Evolutionary conservation across 768 basidiomycete species (phyloP).

Genomic region (Rhizopogon roseolus): DNA sequence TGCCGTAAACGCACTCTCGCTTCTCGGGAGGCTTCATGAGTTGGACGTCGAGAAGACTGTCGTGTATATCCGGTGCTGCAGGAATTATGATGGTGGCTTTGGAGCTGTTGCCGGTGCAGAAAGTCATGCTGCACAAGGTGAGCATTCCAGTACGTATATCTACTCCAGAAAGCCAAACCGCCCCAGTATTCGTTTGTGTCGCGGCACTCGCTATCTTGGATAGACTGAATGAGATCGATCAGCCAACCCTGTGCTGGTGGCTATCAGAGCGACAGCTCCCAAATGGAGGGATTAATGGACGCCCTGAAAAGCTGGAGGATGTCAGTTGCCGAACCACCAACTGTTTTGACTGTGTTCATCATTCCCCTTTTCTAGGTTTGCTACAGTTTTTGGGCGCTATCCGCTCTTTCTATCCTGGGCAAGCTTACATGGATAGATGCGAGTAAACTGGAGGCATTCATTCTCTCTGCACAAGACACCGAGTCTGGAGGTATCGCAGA

Average conservation of each 20-base stretch:
- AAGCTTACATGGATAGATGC: slow-evolving; percentile 86
- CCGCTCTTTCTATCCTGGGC: slow-evolving; percentile 78
- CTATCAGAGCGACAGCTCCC: slow-evolving; percentile 89
- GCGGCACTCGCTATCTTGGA: slow-evolving; percentile 87
- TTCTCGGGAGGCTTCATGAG: slow-evolving; percentile 69
- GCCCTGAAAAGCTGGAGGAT: slow-evolving; percentile 97
- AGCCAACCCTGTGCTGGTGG: slow-evolving; percentile 88
- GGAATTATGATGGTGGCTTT: slow-evolving; percentile 96
- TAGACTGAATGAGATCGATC: slow-evolving; percentile 72
- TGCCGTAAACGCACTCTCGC: slow-evolving; percentile 76
- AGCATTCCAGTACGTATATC: not conserved
- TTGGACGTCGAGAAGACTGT: slow-evolving; percentile 68
- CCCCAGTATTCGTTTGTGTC: slow-evolving; percentile 81
- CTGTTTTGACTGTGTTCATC: not conserved
- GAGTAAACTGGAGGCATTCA: slow-evolving; percentile 72
- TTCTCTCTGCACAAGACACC: slow-evolving; percentile 84
- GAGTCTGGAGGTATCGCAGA: slow-evolving; percentile 94
- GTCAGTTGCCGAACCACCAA: slow-evolving; percentile 40
- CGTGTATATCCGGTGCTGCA: slow-evolving; percentile 68
- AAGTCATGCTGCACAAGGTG: slow-evolving; percentile 90
- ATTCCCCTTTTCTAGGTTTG: slow-evolving; percentile 62
- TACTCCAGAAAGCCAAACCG: not conserved
- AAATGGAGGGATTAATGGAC: slow-evolving; percentile 90
- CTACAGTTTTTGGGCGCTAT: slow-evolving; percentile 96
- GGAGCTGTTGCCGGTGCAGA: slow-evolving; percentile 83